phyloP scores from a whole-genome alignment of 108 stramenopile species.

The Poteriospumella lacustris region DNA sequence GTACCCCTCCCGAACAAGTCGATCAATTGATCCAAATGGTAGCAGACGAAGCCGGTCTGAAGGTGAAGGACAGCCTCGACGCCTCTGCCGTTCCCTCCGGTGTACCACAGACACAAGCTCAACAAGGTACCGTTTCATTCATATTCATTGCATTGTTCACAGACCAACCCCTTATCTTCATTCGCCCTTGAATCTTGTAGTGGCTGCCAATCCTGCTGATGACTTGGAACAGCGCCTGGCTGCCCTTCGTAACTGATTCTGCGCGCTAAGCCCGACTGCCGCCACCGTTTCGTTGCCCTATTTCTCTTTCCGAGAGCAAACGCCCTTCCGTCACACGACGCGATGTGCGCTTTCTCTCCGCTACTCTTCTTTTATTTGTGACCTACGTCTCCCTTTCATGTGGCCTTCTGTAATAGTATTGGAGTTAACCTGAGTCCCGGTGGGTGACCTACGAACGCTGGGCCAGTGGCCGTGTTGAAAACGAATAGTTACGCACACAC shows the following conservation, averaged over 20 bases:
- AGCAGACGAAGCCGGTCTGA: conserved; percentile 82
- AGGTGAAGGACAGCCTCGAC: conserved; percentile 68
- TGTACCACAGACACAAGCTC: conserved; percentile 67
- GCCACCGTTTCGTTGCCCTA: too few relatives aligned
- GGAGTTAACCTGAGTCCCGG: too few relatives aligned
- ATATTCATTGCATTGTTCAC: conserved; percentile 80
- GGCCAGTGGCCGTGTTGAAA: too few relatives aligned
- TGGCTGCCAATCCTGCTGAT: conserved; percentile 28
- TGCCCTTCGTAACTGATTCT: conserved; percentile 45
- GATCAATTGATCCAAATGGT: conserved; percentile 81
- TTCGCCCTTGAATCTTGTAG: conserved; percentile 47
- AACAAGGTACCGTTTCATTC: conserved; percentile 81
- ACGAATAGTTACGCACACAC: too few relatives aligned
- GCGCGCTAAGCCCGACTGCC: too few relatives aligned
- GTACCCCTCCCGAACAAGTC: conserved; percentile 89
- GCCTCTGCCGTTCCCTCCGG: conserved; percentile 70
- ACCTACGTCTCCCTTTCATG: too few relatives aligned
- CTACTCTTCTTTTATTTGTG: too few relatives aligned
- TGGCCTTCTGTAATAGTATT: too few relatives aligned
- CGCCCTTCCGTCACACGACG: too few relatives aligned
- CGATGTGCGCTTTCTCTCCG: too few relatives aligned
- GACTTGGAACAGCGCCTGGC: conserved; percentile 43
- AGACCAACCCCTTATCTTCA: conserved; percentile 74
- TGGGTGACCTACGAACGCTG: too few relatives aligned
- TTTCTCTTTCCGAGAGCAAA: too few relatives aligned